Evolutionary conservation across 2,329 filamentous ascomycete genomes (phyloP).

Genomic region (Cladophialophora chaetospira): DNA sequence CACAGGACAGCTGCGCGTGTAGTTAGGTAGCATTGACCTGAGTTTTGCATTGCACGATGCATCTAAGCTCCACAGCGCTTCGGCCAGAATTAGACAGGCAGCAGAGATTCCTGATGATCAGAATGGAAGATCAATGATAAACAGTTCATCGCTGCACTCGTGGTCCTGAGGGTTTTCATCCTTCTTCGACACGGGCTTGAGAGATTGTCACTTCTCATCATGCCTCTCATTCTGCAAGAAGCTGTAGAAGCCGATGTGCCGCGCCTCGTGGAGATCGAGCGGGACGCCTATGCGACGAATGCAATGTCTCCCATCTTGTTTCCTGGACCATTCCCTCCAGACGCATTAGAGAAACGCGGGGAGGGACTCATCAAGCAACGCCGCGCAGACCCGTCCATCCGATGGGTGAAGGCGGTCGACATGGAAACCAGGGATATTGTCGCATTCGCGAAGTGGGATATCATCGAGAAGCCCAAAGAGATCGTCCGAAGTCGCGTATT

Average conservation of each 20-base stretch:
- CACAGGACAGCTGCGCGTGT: background rate
- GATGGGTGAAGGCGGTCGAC: constrained; percentile 54
- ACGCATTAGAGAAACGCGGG: constrained; percentile 43
- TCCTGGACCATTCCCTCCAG: constrained; percentile 32
- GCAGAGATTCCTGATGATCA: background rate
- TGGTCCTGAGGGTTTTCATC: background rate
- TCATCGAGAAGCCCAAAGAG: constrained; percentile 35
- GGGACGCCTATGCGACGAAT: constrained; percentile 26
- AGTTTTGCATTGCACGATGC: background rate
- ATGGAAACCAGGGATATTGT: constrained; percentile 47
- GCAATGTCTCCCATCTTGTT: constrained; percentile 31
- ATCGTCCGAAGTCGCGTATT: constrained; percentile 32
- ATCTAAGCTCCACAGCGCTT: background rate
- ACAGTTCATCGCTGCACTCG: background rate
- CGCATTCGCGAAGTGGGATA: constrained; percentile 52
- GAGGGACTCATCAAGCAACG: constrained; percentile 41
- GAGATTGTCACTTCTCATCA: background rate
- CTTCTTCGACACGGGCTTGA: background rate
- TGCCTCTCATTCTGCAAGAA: constrained; percentile 21
- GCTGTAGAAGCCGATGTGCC: constrained; percentile 22
- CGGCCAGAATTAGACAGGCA: background rate
- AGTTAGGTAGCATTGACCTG: background rate
- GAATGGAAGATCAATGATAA: background rate
- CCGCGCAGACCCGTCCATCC: constrained; percentile 42
- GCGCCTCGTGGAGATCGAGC: constrained; percentile 23